These are phyloP conservation scores for Aspergillus cristatus DNA, from an alignment of 495 filamentous ascomycete species.

Conservation along the genomic window DNA sequence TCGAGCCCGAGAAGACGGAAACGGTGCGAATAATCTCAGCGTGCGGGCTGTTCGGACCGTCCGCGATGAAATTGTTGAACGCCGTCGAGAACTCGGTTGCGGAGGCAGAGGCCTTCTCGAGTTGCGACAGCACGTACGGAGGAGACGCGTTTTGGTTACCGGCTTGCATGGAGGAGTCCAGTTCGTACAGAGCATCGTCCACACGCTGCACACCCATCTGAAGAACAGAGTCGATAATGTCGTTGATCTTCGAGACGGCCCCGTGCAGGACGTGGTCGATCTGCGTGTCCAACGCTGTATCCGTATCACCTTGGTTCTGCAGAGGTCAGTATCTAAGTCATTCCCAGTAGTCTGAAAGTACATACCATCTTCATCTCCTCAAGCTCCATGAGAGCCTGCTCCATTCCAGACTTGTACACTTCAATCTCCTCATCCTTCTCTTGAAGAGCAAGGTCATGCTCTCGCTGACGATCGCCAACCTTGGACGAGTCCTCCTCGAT, in stretches of 20 bases:
- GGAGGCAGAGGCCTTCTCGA: constrained; percentile 91
- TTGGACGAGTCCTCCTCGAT: constrained; percentile 77
- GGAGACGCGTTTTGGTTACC: constrained; percentile 97
- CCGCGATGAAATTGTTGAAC: constrained; percentile 96
- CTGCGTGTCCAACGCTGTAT: constrained; percentile 78
- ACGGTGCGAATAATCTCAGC: constrained; percentile 88
- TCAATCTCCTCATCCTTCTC: constrained; percentile 97
- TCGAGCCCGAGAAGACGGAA: constrained; percentile 78
- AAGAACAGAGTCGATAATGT: constrained; percentile 94
- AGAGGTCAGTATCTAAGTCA: not conserved
- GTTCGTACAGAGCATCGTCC: constrained; percentile 92
- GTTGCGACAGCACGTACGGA: constrained; percentile 90
- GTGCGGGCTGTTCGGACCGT: constrained; percentile 88
- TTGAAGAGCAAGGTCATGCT: constrained; percentile 71
- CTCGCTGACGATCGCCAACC: constrained; percentile 69
- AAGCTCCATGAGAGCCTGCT: constrained; percentile 83
- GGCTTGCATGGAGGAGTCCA: constrained; percentile 95
- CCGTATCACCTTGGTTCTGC: constrained; percentile 60
- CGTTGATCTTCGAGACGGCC: constrained; percentile 86
- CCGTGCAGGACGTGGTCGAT: constrained; percentile 79
- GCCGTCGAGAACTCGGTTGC: constrained; percentile 94
- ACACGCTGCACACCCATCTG: constrained; percentile 90
- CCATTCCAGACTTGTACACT: constrained; percentile 94
- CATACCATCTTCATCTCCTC: constrained; percentile 64
- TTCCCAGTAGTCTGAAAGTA: constrained; percentile 3